Evolutionary conservation across 2,329 filamentous ascomycete genomes (phyloP).

Genomic region (Monilinia fructigena): DNA sequence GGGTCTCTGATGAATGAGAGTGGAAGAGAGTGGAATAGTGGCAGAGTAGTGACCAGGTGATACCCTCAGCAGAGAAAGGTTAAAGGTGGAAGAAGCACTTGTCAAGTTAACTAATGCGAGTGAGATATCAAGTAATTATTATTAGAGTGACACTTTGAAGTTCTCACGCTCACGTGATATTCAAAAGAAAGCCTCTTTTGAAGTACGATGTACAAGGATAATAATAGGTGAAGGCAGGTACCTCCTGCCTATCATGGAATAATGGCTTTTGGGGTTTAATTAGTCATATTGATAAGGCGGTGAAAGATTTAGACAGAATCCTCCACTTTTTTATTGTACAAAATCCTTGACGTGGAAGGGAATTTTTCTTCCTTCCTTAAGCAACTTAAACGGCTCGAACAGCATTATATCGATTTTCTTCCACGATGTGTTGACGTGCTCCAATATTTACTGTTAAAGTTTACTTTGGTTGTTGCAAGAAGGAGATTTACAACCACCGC

Average conservation of each 20-base stretch:
- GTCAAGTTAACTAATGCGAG: background rate
- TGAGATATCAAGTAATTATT: background rate
- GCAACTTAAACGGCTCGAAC: constrained; percentile 38
- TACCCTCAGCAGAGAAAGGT: background rate
- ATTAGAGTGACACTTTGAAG: background rate
- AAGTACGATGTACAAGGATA: background rate
- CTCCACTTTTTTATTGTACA: background rate
- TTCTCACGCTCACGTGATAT: no score
- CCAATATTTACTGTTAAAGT: constrained; percentile 25
- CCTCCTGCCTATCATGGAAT: background rate
- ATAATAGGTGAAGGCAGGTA: no score
- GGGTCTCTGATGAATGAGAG: background rate
- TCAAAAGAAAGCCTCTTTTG: background rate
- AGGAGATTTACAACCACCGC: constrained; percentile 34
- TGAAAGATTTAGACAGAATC: background rate
- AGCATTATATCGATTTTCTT: constrained; percentile 34
- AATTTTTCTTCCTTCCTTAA: constrained; percentile 25
- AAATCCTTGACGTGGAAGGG: background rate
- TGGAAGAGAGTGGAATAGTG: background rate
- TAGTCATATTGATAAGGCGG: constrained; percentile 1
- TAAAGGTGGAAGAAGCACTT: background rate
- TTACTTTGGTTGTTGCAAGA: constrained; percentile 39
- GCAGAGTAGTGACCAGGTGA: background rate
- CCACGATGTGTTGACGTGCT: constrained; percentile 38
- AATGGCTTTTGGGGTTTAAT: background rate